Evolutionary conservation across 1,284 basidiomycete genomes (phyloP), one percentile per base, ranked within the genome.

Genomic region (Fomitopsis palustris): DNA sequence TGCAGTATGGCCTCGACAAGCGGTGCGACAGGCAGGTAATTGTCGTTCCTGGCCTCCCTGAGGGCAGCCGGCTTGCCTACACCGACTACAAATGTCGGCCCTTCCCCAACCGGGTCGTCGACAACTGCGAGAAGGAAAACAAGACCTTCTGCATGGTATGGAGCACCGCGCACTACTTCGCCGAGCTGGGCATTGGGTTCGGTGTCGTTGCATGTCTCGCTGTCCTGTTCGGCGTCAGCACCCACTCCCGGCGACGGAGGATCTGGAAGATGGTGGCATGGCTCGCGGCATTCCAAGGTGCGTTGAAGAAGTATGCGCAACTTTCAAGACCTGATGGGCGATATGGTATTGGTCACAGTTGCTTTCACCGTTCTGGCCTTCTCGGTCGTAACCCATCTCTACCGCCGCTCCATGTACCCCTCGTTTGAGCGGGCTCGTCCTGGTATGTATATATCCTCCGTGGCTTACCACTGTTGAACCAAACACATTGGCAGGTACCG

Each of bases 211-310:
- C 87, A 6, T 71, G 88, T 49, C 68, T 81, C 0, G 75, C 86
- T 6, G 77, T 91, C 53, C 65, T 87, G 39, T 78, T 92, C 59
- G 89, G 90, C 4, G 78, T 89, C 12, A 88, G 81, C 65, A 90
- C 90, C 0, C 84, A 84, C 66, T 87, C 87, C 19, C 78, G 88
- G 56, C 78, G 90, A 63, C 78, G 87, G 60, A 81, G 89, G 61
- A 85, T 90, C 45, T 92, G 89, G 89, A 84, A 81, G 67, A 85
- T 81, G 3, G 84, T 86, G 4, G 87, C 86, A 12, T 83, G 81
- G 12, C 71, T 92, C 14, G 75, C 88, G 10, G 71, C 81, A 9
- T 65, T 90, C 21, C 84, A 88, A 65, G 80, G 87, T 87, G 67
- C 55, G 55, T 23, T 16, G 17, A 37, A 10, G 8, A 19, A 25